Conservation (phyloP, 306 rosid genomes). For the Urtica urens region DNA sequence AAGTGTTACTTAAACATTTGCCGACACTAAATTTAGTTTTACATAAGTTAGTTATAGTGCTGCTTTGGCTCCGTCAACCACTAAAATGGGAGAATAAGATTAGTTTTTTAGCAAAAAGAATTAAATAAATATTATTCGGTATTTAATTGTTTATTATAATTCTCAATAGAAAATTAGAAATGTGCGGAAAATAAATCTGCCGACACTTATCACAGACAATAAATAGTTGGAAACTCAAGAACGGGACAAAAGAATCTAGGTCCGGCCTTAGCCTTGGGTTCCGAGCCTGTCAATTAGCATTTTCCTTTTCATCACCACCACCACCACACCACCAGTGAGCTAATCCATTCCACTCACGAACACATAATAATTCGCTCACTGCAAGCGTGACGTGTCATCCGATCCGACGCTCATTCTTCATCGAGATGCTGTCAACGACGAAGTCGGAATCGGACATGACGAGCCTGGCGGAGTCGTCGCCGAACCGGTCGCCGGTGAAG, state of each 20-base stretch:
- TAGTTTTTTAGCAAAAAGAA: too few species aligned
- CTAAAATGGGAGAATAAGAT: too few species aligned
- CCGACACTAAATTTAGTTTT: too few species aligned
- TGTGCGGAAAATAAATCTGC: background rate
- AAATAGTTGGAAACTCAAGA: background rate
- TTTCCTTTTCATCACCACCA: background rate
- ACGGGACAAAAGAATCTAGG: background rate
- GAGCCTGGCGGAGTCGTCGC: slow-evolving; percentile 85
- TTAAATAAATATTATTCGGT: too few species aligned
- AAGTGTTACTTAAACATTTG: too few species aligned
- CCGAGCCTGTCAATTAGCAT: background rate
- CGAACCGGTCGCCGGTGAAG: slow-evolving; percentile 93
- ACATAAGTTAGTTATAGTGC: too few species aligned
- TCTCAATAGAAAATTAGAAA: background rate
- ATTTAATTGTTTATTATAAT: too few species aligned
- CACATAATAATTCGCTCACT: background rate
- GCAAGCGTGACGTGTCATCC: too few species aligned
- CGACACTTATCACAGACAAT: slow-evolving; percentile 8
- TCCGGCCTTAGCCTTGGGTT: background rate
- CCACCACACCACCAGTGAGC: background rate
- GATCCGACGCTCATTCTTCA: too few species aligned
- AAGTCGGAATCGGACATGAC: slow-evolving; percentile 89
- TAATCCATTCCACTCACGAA: background rate
- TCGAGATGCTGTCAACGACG: slow-evolving; percentile 42
- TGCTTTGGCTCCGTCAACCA: too few species aligned